phyloP scores from a whole-genome alignment of 108 stramenopile genomes.

The Fragilaria radians region DNA sequence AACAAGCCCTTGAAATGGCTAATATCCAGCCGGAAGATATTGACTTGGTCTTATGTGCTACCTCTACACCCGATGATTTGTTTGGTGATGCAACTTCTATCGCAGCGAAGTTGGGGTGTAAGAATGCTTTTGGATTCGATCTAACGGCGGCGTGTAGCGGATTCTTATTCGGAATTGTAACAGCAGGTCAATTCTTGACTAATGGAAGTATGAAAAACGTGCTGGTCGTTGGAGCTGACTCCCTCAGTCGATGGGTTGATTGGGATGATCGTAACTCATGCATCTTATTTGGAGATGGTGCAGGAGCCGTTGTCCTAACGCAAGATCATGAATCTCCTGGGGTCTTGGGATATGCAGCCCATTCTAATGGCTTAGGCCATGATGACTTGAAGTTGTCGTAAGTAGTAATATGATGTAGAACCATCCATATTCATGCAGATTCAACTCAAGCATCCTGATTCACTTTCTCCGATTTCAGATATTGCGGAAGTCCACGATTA shows the following conservation, averaged over 20 bases:
- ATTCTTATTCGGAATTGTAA: conserved; percentile 90
- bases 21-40: conserved; percentile 63
- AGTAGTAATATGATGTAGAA: conserved; percentile 31
- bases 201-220: conserved; percentile 56
- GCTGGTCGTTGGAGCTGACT: conserved; percentile 91
- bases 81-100: conserved; percentile 93
- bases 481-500: conserved; percentile 53
- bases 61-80: conserved; percentile 90
- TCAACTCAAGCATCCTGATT: neutral
- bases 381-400: conserved; percentile 78
- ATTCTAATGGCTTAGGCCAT: conserved; percentile 88
- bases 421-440: too few species aligned
- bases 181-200: conserved; percentile 83
- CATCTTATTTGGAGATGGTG: conserved; percentile 96
- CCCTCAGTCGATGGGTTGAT: conserved; percentile 90
- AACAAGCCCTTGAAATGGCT: conserved; percentile 71
- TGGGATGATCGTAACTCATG: conserved; percentile 95
- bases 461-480: conserved; percentile 27
- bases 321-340: conserved; percentile 48
- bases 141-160: conserved; percentile 94
- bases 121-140: conserved; percentile 88
- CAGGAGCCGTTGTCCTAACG: conserved; percentile 89
- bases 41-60: conserved; percentile 87
- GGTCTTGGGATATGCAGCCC: conserved; percentile 85
- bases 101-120: conserved; percentile 71